Percentiles rank a stretch among this genome's conserved stretches.
Conservation (phyloP, 768 basidiomycete species). For the Rubroboletus pulcherrimus region DNA sequence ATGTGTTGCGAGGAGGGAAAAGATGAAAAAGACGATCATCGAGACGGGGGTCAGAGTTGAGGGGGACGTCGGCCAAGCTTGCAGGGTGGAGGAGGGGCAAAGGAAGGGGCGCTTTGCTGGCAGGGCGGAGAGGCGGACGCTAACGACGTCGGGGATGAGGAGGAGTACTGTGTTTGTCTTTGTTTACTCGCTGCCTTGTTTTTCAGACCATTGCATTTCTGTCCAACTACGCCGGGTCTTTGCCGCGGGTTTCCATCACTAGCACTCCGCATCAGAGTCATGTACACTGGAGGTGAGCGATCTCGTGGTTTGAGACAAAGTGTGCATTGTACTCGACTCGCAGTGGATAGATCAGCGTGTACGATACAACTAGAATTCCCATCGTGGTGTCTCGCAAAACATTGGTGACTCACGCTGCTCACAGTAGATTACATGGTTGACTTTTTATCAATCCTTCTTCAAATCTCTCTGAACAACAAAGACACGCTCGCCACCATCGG, state of each 20-base stretch:
- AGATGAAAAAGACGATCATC: slow-evolving; percentile 22
- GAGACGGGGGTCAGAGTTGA: neutral
- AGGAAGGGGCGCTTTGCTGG: slow-evolving; percentile 4
- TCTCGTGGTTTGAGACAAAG: neutral
- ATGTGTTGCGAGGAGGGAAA: slow-evolving; percentile 27
- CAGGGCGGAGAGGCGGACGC: slow-evolving; percentile 13
- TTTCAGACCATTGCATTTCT: slow-evolving; percentile 4
- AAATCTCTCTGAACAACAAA: slow-evolving; percentile 75
- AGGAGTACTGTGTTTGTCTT: slow-evolving; percentile 18
- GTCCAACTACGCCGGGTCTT: neutral
- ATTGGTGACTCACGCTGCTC: too few relatives aligned
- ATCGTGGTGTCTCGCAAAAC: neutral
- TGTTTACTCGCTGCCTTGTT: slow-evolving; percentile 21
- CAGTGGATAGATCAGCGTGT: neutral
- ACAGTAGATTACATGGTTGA: neutral
- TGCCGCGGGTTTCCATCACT: too few relatives aligned
- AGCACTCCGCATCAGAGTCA: neutral
- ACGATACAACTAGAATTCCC: neutral
- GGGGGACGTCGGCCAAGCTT: neutral
- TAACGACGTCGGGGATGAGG: slow-evolving; percentile 31
- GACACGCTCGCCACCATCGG: slow-evolving; percentile 64
- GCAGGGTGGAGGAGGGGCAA: neutral
- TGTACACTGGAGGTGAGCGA: neutral
- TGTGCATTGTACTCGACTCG: too few relatives aligned
- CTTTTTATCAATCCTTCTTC: slow-evolving; percentile 66